A percentile compares a stretch with the other conserved stretches of the same genome.
Evolutionary conservation across 1,139 yeast genomes (phyloP).

Genomic region (Spencermartinsiella ligniputridi): DNA sequence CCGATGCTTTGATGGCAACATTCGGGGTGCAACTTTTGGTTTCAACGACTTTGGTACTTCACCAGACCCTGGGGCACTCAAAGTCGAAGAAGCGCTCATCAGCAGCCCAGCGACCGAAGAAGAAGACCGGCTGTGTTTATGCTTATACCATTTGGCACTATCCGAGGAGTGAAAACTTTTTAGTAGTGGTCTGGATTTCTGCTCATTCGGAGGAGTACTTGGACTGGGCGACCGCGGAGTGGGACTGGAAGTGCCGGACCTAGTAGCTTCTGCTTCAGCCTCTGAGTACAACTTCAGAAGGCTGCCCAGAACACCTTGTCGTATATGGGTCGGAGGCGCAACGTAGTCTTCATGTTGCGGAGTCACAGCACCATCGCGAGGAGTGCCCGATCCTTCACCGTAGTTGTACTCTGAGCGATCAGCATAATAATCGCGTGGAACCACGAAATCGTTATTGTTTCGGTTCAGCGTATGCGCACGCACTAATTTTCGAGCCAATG

Average conservation of each 20-base stretch:
- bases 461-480: conserved; percentile 20
- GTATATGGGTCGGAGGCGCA: conserved; percentile 69
- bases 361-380: conserved; percentile 19
- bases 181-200: conserved; percentile 9
- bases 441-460: conserved; percentile 16
- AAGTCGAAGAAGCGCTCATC: conserved; percentile 21
- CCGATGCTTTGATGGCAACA: conserved; percentile 18
- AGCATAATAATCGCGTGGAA: conserved; percentile 15
- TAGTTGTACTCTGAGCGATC: conserved; percentile 3
- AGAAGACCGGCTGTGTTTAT: conserved; percentile 19
- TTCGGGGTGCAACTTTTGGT: conserved; percentile 17
- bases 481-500: conserved; percentile 24
- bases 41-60: conserved; percentile 11
- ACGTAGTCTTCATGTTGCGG: conserved; percentile 44
- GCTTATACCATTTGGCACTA: conserved; percentile 27
- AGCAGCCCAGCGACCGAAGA: conserved; percentile 22
- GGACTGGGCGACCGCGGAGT: conserved; percentile 10
- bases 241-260: conserved; percentile 9
- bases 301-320: conserved; percentile 80
- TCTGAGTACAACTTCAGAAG: conserved; percentile 61
- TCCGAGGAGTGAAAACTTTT: conserved; percentile 3
- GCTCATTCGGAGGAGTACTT: conserved; percentile 1
- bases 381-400: conserved; percentile 9
- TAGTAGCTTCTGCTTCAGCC: conserved; percentile 9
- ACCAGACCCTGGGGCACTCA: conserved; percentile 24